Evolutionary conservation across 179 eudicot species (phyloP).

Genomic region (Heliamphora pulchella): DNA sequence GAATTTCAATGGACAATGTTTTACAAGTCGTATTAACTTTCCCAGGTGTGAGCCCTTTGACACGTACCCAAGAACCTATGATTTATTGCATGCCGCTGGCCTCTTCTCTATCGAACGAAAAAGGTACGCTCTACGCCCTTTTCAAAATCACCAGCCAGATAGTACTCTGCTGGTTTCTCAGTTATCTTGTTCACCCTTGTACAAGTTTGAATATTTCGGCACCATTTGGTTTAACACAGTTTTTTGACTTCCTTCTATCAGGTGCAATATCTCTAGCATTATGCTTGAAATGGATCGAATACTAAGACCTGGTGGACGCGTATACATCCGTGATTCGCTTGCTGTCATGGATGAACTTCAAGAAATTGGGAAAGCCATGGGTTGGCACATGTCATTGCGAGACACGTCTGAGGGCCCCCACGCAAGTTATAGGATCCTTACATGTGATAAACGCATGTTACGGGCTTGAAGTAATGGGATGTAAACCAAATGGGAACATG

Average conservation of each 20-base stretch:
- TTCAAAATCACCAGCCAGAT: neutral
- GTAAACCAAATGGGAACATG: neutral
- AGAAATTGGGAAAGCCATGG: conserved; percentile 78
- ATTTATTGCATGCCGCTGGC: conserved; percentile 84
- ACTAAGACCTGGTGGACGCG: conserved; percentile 91
- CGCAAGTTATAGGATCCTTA: conserved; percentile 69
- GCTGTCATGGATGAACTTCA: conserved; percentile 65
- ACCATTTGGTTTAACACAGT: neutral
- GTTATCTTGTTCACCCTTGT: neutral
- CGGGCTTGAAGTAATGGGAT: conserved; percentile 19
- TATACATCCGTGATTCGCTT: conserved; percentile 76
- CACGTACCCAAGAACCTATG: conserved; percentile 97
- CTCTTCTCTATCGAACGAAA: conserved; percentile 73
- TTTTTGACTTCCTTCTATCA: conserved; percentile 23
- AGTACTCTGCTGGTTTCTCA: neutral
- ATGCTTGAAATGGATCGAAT: conserved; percentile 99
- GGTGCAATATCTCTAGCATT: conserved; percentile 83
- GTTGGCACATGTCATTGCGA: conserved; percentile 69
- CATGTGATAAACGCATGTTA: conserved; percentile 52
- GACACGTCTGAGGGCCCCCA: conserved; percentile 97
- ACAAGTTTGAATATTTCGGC: neutral
- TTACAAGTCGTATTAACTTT: conserved; percentile 9
- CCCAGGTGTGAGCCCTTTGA: conserved; percentile 97
- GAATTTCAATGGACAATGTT: neutral
- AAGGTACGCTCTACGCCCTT: conserved; percentile 36